These are phyloP conservation scores for Cytospora paraplurivora DNA, from an alignment of 2,329 filamentous ascomycete species.

Conservation along the genomic window DNA sequence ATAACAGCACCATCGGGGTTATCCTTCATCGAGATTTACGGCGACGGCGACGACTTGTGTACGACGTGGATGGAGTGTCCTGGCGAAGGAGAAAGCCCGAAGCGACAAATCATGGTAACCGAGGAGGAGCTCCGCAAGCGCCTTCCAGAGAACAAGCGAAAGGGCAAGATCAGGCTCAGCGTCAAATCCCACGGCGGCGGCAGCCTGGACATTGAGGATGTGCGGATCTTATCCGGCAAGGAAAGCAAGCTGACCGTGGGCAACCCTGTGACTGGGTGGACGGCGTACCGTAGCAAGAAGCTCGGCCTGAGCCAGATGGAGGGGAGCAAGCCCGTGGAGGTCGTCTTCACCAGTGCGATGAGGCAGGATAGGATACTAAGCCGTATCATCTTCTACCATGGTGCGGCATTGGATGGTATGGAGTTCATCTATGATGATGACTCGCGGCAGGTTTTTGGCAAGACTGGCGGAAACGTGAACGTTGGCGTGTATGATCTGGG, in stretches of 20 bases:
- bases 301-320: slow-evolving; percentile 73
- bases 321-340: slow-evolving; percentile 68
- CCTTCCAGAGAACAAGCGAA: slow-evolving; percentile 72
- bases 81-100: slow-evolving; percentile 42
- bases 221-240: slow-evolving; percentile 71
- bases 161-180: slow-evolving; percentile 68
- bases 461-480: slow-evolving; percentile 68
- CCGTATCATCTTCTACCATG: slow-evolving; percentile 75
- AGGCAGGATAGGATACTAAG: slow-evolving; percentile 73
- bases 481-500: slow-evolving; percentile 77
- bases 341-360: slow-evolving; percentile 71
- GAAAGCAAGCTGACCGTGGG: slow-evolving; percentile 73
- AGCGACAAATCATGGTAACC: slow-evolving; percentile 72
- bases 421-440: slow-evolving; percentile 93
- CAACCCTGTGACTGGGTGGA: slow-evolving; percentile 60
- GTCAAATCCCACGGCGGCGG: slow-evolving; percentile 78
- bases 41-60: slow-evolving; percentile 79
- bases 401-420: slow-evolving; percentile 75
- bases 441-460: slow-evolving; percentile 84
- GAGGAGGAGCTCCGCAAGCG: slow-evolving; percentile 74
- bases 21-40: slow-evolving; percentile 80
- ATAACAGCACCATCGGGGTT: slow-evolving; percentile 80
- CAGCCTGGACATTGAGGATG: slow-evolving; percentile 75
- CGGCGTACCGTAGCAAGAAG: slow-evolving; percentile 74
- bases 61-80: slow-evolving; percentile 80